Percentiles rank a stretch among this genome's conserved stretches.
Evolutionary conservation across 1,284 basidiomycete genomes (phyloP).

Genomic region (Porogramme epimiltina): DNA sequence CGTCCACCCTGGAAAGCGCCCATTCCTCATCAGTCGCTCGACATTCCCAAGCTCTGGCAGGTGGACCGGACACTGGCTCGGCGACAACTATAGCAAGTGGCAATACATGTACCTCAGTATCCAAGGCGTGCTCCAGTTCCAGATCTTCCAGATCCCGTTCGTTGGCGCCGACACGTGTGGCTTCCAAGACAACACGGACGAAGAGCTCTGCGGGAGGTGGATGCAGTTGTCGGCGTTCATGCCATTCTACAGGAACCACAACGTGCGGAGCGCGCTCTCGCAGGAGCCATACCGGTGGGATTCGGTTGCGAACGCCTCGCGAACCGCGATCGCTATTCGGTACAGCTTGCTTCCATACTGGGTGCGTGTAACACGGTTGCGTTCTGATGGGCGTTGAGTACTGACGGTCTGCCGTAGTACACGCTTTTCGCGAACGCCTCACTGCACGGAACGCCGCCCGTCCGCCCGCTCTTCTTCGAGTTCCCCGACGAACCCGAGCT

Average conservation of each 20-base stretch:
- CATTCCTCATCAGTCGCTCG: constrained; percentile 69
- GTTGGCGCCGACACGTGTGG: constrained; percentile 63
- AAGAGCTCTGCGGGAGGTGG: constrained; percentile 83
- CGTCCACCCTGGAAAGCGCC: constrained; percentile 55
- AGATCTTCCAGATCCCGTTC: constrained; percentile 75
- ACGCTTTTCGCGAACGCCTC: constrained; percentile 76
- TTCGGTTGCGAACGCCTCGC: constrained; percentile 70
- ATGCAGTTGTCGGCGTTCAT: constrained; percentile 77
- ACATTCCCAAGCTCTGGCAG: constrained; percentile 70
- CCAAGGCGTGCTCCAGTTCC: constrained; percentile 78
- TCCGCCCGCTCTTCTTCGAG: constrained; percentile 77
- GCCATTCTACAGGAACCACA: constrained; percentile 78
- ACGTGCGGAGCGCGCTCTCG: constrained; percentile 57
- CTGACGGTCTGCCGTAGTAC: constrained; percentile 45
- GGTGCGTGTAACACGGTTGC: constrained; percentile 50
- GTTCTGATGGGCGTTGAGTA: constrained; percentile 3
- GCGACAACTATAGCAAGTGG: constrained; percentile 71
- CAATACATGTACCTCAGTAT: constrained; percentile 59
- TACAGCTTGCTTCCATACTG: constrained; percentile 77
- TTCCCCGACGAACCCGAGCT: constrained; percentile 71
- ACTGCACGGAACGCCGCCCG: constrained; percentile 61
- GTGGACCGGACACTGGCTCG: constrained; percentile 57
- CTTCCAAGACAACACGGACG: constrained; percentile 64
- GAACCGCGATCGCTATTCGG: constrained; percentile 66
- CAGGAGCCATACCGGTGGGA: constrained; percentile 82